Evolutionary conservation across 352 stramenopile genomes (phyloP).

Genomic region (Phytopythium mirpurense): DNA sequence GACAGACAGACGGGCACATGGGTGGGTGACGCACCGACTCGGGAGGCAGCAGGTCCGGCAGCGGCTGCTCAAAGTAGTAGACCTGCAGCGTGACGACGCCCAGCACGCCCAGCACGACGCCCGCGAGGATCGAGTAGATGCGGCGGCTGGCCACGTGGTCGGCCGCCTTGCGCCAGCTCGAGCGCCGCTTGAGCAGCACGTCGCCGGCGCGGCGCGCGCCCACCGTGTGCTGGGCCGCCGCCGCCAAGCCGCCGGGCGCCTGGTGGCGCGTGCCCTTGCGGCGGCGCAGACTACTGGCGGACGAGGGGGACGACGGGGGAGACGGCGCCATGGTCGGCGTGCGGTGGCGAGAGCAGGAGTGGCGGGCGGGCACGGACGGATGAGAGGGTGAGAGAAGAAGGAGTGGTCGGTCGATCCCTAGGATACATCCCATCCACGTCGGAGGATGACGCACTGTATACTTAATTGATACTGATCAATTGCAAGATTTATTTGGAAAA

Average conservation of each 20-base stretch:
- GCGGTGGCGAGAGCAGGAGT: background rate
- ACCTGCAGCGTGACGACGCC: constrained; percentile 42
- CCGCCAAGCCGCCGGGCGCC: background rate
- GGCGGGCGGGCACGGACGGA: background rate
- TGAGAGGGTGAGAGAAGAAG: background rate
- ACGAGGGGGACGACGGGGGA: background rate
- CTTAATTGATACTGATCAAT: background rate
- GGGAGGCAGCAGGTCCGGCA: constrained; percentile 38
- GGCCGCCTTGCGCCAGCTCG: constrained; percentile 53
- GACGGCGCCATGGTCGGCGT: background rate
- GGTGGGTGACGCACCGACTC: constrained; percentile 20
- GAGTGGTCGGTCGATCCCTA: no score
- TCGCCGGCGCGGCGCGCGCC: background rate
- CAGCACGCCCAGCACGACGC: constrained; percentile 49
- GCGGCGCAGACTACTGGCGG: constrained; percentile 13
- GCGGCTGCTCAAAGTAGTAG: constrained; percentile 40
- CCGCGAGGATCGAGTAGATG: constrained; percentile 64
- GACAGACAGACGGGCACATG: no score
- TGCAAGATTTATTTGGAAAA: background rate
- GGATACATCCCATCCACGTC: no score
- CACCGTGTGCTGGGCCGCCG: constrained; percentile 6
- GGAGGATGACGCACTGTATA: constrained; percentile 1
- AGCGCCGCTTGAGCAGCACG: constrained; percentile 10
- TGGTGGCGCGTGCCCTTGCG: constrained; percentile 17
- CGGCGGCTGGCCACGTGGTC: constrained; percentile 55